phyloP scores from a whole-genome alignment of 371 early-diverging fungal genomes.

The Rhizopus stolonifer region DNA sequence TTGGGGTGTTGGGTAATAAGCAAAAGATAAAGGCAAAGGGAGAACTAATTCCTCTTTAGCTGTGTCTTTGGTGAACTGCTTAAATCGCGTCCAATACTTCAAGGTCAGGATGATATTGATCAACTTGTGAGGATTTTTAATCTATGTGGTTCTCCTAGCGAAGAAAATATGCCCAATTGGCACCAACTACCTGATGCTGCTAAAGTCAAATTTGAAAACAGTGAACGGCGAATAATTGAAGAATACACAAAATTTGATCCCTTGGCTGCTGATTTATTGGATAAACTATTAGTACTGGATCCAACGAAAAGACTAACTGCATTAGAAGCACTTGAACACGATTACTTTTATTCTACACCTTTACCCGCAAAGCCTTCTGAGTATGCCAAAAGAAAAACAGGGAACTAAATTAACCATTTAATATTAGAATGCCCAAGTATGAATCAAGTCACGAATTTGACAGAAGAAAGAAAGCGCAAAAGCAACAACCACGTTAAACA shows the following conservation, averaged over 20 bases:
- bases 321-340: slow-evolving; percentile 73
- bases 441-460: slow-evolving; percentile 61
- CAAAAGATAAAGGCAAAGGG: neutral
- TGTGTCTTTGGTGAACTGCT: slow-evolving; percentile 90
- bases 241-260: slow-evolving; percentile 54
- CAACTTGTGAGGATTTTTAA: slow-evolving; percentile 81
- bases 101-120: slow-evolving; percentile 77
- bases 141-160: slow-evolving; percentile 81
- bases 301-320: slow-evolving; percentile 78
- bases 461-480: slow-evolving; percentile 19
- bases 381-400: too few relatives aligned
- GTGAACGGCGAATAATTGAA: slow-evolving; percentile 53
- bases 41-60: slow-evolving; percentile 18
- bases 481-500: neutral
- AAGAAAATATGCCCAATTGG: slow-evolving; percentile 73
- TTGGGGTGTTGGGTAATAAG: slow-evolving; percentile 93
- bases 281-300: slow-evolving; percentile 72
- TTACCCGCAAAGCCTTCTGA: slow-evolving; percentile 58
- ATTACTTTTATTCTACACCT: slow-evolving; percentile 62
- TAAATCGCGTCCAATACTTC: slow-evolving; percentile 72
- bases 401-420: too few relatives aligned
- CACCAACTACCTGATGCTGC: slow-evolving; percentile 60
- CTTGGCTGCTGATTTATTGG: slow-evolving; percentile 71
- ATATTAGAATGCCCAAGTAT: slow-evolving; percentile 56
- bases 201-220: slow-evolving; percentile 45